Evolutionary conservation across 345 rosid species (phyloP).

Genomic region (Turritis glabra): DNA sequence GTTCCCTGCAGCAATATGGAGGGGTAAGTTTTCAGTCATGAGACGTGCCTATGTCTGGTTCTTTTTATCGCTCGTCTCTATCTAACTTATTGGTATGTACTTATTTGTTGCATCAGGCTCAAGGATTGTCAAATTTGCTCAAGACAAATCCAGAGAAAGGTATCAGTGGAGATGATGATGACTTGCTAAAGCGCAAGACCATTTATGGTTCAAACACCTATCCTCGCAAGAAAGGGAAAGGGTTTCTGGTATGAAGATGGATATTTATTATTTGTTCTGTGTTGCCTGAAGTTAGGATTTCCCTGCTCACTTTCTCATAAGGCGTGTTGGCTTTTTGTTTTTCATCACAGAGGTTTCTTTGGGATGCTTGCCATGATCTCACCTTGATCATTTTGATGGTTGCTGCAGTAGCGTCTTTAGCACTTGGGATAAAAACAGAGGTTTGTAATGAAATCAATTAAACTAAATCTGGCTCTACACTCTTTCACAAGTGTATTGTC

Average conservation of each 20-base stretch:
- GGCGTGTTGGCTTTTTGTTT: background rate
- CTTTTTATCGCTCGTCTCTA: background rate
- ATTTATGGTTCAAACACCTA: constrained; percentile 86
- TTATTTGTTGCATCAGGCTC: constrained; percentile 48
- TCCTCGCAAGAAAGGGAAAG: constrained; percentile 88
- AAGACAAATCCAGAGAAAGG: constrained; percentile 76
- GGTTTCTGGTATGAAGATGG: constrained; percentile 67
- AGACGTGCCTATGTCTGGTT: background rate
- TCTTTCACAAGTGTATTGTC: background rate
- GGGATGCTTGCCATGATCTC: constrained; percentile 89
- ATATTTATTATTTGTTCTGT: background rate
- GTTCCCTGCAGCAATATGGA: constrained; percentile 60
- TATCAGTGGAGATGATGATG: constrained; percentile 70
- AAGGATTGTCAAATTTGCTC: constrained; percentile 60
- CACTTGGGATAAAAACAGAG: constrained; percentile 94
- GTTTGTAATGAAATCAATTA: constrained; percentile 40
- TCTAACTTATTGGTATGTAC: constrained; percentile 2
- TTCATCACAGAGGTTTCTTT: constrained; percentile 64
- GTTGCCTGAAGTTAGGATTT: background rate
- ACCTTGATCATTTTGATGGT: constrained; percentile 83
- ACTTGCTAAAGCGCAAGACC: constrained; percentile 60
- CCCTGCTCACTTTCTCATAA: background rate
- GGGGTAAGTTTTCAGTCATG: constrained; percentile 57
- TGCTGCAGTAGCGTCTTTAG: constrained; percentile 91
- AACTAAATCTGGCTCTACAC: background rate